These are phyloP conservation scores for Bruguiera parviflora DNA, from an alignment of 345 rosid genomes.

Conservation along the genomic window DNA sequence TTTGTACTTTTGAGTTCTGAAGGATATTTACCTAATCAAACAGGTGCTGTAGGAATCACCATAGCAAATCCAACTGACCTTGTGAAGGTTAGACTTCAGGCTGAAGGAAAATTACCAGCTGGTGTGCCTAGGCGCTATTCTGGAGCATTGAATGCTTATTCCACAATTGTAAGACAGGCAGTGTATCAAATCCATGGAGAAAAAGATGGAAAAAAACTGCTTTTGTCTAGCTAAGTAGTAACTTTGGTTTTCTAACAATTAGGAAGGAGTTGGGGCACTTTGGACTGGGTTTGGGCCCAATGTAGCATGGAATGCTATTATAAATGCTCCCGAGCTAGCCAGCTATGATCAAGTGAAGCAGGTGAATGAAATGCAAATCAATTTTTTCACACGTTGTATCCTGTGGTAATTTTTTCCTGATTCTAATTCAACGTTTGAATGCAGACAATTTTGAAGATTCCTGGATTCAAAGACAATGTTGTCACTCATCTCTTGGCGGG, in stretches of 20 bases:
- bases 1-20: background rate
- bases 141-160: constrained; percentile 92
- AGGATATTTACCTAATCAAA: constrained; percentile 18
- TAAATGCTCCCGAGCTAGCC: constrained; percentile 97
- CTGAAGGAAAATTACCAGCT: constrained; percentile 93
- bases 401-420: background rate
- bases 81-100: constrained; percentile 97
- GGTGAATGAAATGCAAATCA: constrained; percentile 34
- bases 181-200: constrained; percentile 16
- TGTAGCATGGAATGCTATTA: constrained; percentile 86
- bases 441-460: constrained; percentile 91
- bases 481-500: constrained; percentile 91
- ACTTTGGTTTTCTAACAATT: constrained; percentile 22
- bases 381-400: constrained; percentile 7
- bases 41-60: constrained; percentile 84
- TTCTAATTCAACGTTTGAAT: constrained; percentile 19
- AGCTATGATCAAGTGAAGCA: constrained; percentile 97
- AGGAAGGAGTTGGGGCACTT: constrained; percentile 92
- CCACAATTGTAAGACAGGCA: constrained; percentile 91
- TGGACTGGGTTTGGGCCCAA: constrained; percentile 99
- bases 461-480: constrained; percentile 89
- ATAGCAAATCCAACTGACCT: constrained; percentile 99
- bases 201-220: constrained; percentile 5
- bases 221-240: constrained; percentile 14
- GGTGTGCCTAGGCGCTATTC: constrained; percentile 94